Conservation (phyloP, 345 rosid species). For the Melaleuca alternifolia region DNA sequence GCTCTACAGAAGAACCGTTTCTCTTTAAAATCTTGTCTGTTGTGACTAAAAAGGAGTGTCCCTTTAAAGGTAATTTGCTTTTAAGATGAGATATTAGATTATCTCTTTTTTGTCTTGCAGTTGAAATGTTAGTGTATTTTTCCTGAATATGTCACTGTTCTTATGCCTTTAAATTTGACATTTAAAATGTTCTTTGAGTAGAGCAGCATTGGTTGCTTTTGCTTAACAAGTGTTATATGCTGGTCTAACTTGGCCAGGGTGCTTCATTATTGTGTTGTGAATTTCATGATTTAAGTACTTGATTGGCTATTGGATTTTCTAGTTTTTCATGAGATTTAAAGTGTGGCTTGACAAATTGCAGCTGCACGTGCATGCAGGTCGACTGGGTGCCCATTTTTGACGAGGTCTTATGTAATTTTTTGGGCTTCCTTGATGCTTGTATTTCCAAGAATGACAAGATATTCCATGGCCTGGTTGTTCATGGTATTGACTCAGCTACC, state of each 20-base stretch:
- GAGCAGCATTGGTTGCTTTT: background rate
- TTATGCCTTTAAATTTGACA: background rate
- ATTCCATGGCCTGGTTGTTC: background rate
- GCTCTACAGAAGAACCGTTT: slow-evolving; percentile 44
- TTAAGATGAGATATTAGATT: background rate
- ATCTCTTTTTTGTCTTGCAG: background rate
- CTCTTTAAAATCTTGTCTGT: slow-evolving; percentile 16
- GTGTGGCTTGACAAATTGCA: background rate
- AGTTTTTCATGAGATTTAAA: background rate
- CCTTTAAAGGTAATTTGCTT: background rate
- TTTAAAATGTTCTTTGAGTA: background rate
- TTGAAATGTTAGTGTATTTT: background rate
- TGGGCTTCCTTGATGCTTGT: background rate
- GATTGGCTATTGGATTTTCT: background rate
- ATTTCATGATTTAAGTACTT: background rate
- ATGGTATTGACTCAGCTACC: background rate
- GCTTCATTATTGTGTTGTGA: background rate
- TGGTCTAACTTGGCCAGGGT: background rate
- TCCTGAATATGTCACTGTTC: background rate
- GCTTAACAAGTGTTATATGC: background rate
- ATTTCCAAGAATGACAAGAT: background rate
- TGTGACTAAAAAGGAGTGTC: background rate
- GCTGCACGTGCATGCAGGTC: background rate
- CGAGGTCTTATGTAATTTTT: background rate
- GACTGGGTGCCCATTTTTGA: background rate